phyloP scores from a whole-genome alignment of 306 rosid species.

The Vigna hirtella region DNA sequence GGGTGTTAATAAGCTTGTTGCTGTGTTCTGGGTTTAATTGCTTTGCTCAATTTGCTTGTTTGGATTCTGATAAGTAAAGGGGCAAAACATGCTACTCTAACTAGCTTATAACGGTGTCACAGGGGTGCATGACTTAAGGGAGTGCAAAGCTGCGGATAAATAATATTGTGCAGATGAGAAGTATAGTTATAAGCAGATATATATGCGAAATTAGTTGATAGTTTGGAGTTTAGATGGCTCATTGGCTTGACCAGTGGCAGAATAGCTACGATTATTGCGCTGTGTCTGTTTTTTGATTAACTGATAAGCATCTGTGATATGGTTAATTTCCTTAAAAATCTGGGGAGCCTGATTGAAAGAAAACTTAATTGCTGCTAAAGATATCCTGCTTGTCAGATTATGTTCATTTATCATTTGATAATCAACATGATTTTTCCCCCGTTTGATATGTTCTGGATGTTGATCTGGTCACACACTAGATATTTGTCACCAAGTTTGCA shows the following conservation, averaged over 20 bases:
- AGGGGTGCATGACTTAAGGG: slow-evolving; percentile 5
- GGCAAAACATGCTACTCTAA: slow-evolving; percentile 5
- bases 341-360: slow-evolving; percentile 36
- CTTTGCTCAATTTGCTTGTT: slow-evolving; percentile 17
- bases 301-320: slow-evolving; percentile 26
- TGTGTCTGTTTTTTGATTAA: slow-evolving; percentile 8
- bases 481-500: slow-evolving; percentile 1
- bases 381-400: slow-evolving; percentile 25
- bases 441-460: slow-evolving; percentile 24
- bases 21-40: neutral
- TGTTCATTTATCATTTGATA: slow-evolving; percentile 33
- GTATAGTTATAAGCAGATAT: neutral
- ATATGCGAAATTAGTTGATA: slow-evolving; percentile 10
- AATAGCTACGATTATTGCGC: slow-evolving; percentile 4
- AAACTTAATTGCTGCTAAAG: slow-evolving; percentile 28
- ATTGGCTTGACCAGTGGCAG: slow-evolving; percentile 9
- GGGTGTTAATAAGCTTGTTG: slow-evolving; percentile 5
- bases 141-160: neutral
- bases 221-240: neutral
- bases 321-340: slow-evolving; percentile 40
- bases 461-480: slow-evolving; percentile 17
- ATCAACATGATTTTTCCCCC: neutral
- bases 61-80: slow-evolving; percentile 27
- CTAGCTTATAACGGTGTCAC: slow-evolving; percentile 7
- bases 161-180: neutral